Conservation (phyloP, 805 yeast species). For the Danielia reshetovae region DNA sequence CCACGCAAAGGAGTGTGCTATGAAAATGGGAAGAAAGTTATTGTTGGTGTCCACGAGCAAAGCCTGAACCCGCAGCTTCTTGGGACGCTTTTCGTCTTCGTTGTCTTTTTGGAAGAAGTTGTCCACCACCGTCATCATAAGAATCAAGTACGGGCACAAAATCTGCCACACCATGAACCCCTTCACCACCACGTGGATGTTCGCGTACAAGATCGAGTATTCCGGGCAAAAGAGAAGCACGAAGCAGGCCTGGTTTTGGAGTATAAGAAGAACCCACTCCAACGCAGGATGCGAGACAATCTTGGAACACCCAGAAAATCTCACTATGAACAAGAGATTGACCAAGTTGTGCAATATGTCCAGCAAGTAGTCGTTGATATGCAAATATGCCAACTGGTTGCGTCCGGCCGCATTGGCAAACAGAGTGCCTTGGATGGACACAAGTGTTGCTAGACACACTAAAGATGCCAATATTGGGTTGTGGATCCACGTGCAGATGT, state of each 20-base stretch:
- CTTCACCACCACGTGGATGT: slow-evolving; percentile 10
- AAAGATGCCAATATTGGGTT: slow-evolving; percentile 19
- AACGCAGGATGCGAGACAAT: slow-evolving; percentile 8
- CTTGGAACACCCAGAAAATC: slow-evolving; percentile 19
- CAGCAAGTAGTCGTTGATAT: slow-evolving; percentile 8
- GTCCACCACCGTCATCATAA: slow-evolving; percentile 12
- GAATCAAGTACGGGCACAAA: slow-evolving; percentile 19
- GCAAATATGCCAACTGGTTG: slow-evolving; percentile 6
- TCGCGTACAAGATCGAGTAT: slow-evolving; percentile 6
- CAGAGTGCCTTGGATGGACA: slow-evolving; percentile 1
- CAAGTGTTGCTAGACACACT: slow-evolving; percentile 4
- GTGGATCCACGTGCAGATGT: slow-evolving; percentile 17
- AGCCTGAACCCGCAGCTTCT: background rate
- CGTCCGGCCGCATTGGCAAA: slow-evolving; percentile 4
- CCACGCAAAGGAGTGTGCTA: slow-evolving; percentile 31
- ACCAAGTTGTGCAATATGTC: slow-evolving; percentile 25
- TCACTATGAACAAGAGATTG: slow-evolving; percentile 24
- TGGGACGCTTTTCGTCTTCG: slow-evolving; percentile 3
- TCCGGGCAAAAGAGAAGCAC: slow-evolving; percentile 9
- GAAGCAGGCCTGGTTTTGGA: slow-evolving; percentile 18
- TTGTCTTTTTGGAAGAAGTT: background rate
- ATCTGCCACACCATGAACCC: slow-evolving; percentile 16
- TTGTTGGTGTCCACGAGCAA: slow-evolving; percentile 27
- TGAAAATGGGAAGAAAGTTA: slow-evolving; percentile 31
- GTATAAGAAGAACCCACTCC: slow-evolving; percentile 19